Conservation (phyloP, 2,329 filamentous ascomycete genomes). For the Exophiala spinifera region DNA sequence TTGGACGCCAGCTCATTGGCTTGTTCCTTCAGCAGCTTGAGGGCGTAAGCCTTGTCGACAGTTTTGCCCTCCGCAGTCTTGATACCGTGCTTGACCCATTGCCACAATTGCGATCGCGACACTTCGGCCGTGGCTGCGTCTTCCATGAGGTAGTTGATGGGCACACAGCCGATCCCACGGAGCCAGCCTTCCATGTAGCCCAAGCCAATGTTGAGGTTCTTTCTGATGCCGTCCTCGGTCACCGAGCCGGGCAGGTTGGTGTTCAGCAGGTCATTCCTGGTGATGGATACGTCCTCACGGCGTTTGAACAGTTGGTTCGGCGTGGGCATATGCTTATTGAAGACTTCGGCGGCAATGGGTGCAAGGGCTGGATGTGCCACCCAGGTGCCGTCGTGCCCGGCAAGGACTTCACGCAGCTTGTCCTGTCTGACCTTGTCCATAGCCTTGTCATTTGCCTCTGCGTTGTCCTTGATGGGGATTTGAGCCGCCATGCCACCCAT, state of each 20-base stretch:
- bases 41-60: constrained; percentile 87
- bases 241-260: constrained; percentile 94
- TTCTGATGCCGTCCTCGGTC: constrained; percentile 91
- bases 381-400: constrained; percentile 96
- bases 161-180: constrained; percentile 88
- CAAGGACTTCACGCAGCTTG: constrained; percentile 92
- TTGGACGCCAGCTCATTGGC: constrained; percentile 70
- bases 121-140: constrained; percentile 97
- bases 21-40: constrained; percentile 83
- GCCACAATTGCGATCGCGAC: constrained; percentile 90
- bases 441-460: constrained; percentile 83
- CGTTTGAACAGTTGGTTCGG: constrained; percentile 93
- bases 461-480: constrained; percentile 96
- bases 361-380: constrained; percentile 94
- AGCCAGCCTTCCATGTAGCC: constrained; percentile 99
- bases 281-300: constrained; percentile 82
- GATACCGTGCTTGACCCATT: constrained; percentile 77
- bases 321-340: constrained; percentile 98
- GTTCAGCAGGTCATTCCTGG: constrained; percentile 87
- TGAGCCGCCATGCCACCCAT: constrained; percentile 99
- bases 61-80: constrained; percentile 83
- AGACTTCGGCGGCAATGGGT: constrained; percentile 81
- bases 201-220: constrained; percentile 95
- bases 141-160: constrained; percentile 98
- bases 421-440: constrained; percentile 92